These are phyloP conservation scores for Chenopodium quinoa DNA, from an alignment of 148 eudicot genomes.

Conservation along the genomic window DNA sequence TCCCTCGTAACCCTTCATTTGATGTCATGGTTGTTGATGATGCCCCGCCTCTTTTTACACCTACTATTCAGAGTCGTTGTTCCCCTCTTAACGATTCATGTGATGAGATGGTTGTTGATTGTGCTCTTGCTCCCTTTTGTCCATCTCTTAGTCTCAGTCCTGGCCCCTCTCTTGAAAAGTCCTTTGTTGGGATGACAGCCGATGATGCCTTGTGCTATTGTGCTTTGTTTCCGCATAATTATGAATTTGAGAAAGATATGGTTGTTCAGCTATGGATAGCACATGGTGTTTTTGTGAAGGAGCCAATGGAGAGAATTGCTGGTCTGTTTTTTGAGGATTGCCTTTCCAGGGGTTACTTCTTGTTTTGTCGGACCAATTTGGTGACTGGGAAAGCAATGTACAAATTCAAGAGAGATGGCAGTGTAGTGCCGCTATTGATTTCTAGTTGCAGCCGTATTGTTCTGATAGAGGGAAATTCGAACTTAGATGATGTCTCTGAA, in stretches of 20 bases:
- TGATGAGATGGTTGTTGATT: too few relatives aligned
- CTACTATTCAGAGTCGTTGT: too few relatives aligned
- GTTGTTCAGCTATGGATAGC: conserved; percentile 18
- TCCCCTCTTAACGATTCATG: too few relatives aligned
- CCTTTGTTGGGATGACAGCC: too few relatives aligned
- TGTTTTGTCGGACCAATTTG: not conserved
- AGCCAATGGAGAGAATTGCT: conserved; percentile 8
- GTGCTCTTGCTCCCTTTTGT: too few relatives aligned
- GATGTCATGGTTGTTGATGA: too few relatives aligned
- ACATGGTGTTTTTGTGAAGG: not conserved
- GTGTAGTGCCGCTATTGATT: too few relatives aligned
- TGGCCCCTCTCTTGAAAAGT: too few relatives aligned
- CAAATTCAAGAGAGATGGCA: not conserved
- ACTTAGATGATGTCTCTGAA: not conserved
- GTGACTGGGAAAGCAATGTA: not conserved
- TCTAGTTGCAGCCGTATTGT: not conserved
- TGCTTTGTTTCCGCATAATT: conserved; percentile 7
- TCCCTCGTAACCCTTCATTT: too few relatives aligned
- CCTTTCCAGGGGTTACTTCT: not conserved
- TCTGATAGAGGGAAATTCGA: not conserved
- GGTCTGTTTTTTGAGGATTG: not conserved
- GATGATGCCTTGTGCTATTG: not conserved
- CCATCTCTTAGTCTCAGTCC: too few relatives aligned
- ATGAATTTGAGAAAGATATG: conserved; percentile 15
- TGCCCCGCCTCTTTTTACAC: too few relatives aligned